Conservation (phyloP, 2,329 filamentous ascomycete species). For the Cladosporium velox region DNA sequence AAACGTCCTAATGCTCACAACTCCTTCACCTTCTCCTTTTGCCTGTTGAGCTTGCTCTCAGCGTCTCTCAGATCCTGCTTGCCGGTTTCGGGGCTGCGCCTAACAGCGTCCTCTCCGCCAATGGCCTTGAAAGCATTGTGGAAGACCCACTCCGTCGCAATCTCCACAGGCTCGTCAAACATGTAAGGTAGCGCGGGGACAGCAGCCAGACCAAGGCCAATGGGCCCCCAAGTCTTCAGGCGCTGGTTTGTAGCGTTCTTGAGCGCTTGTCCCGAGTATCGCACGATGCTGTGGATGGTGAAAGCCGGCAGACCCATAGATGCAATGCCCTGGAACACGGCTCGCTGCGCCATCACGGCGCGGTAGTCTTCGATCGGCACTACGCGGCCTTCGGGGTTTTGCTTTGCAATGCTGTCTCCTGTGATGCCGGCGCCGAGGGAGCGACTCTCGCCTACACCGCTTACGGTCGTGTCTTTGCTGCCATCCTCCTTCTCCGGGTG, state of each 20-base stretch:
- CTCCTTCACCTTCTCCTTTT: slow-evolving; percentile 38
- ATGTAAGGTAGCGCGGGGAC: slow-evolving; percentile 82
- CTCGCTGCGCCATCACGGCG: slow-evolving; percentile 87
- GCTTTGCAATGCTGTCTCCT: slow-evolving; percentile 15
- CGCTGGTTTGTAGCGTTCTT: slow-evolving; percentile 76
- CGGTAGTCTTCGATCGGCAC: slow-evolving; percentile 85
- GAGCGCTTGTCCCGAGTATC: slow-evolving; percentile 83
- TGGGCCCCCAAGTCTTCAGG: slow-evolving; percentile 83
- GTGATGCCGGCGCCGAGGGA: slow-evolving; percentile 27
- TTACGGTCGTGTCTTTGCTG: slow-evolving; percentile 21
- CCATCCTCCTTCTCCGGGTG: slow-evolving; percentile 57
- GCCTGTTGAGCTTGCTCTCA: slow-evolving; percentile 19
- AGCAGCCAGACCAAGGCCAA: slow-evolving; percentile 67
- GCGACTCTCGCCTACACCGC: slow-evolving; percentile 10
- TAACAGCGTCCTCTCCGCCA: slow-evolving; percentile 64
- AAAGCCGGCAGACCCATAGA: slow-evolving; percentile 94
- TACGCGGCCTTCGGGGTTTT: slow-evolving; percentile 50
- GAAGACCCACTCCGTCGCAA: slow-evolving; percentile 87
- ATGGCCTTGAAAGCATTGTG: slow-evolving; percentile 75
- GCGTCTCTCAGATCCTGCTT: slow-evolving; percentile 26
- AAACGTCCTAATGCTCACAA: slow-evolving; percentile 32
- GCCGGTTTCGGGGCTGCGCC: slow-evolving; percentile 41
- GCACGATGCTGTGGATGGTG: slow-evolving; percentile 89
- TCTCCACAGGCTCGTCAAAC: slow-evolving; percentile 91
- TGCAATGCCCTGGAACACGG: slow-evolving; percentile 85